A percentile compares a stretch with the other conserved stretches of the same genome.
phyloP scores from a whole-genome alignment of 176 grass and related monocot genomes.

The Oryza glaberrima region DNA sequence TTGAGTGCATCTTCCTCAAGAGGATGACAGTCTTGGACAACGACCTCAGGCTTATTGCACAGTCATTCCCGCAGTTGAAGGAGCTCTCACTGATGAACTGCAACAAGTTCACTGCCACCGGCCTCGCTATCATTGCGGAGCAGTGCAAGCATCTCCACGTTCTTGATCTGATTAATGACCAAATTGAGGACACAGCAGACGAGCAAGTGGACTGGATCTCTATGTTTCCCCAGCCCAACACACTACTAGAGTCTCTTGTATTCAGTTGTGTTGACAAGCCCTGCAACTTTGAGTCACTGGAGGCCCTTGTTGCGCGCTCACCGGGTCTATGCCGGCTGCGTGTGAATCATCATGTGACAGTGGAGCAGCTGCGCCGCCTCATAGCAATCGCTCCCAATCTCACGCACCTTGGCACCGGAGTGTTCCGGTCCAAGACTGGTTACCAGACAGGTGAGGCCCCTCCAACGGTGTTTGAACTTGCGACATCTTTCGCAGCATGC shows the following conservation, averaged over 20 bases:
- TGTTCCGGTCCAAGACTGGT: constrained; percentile 56
- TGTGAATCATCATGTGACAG: constrained; percentile 70
- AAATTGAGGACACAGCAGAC: constrained; percentile 61
- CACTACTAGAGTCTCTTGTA: constrained; percentile 71
- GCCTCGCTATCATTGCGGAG: constrained; percentile 74
- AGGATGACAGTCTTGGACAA: constrained; percentile 80
- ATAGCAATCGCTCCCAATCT: constrained; percentile 81
- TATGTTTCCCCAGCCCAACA: constrained; percentile 71
- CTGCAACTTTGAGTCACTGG: constrained; percentile 81
- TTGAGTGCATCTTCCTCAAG: constrained; percentile 85
- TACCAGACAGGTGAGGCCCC: constrained; percentile 27
- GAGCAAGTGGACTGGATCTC: constrained; percentile 85
- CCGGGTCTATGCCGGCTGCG: constrained; percentile 47
- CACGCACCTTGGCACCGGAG: constrained; percentile 78
- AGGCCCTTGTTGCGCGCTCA: constrained; percentile 74
- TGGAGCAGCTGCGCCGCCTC: constrained; percentile 71
- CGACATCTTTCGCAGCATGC: constrained; percentile 52
- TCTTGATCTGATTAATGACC: constrained; percentile 78
- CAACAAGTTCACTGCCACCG: constrained; percentile 79
- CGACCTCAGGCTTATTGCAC: constrained; percentile 61
- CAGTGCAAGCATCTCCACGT: constrained; percentile 73
- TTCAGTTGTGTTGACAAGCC: constrained; percentile 58
- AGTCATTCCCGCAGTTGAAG: constrained; percentile 63
- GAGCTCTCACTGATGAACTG: constrained; percentile 85
- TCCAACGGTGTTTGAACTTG: constrained; percentile 50